Base-by-base conservation (phyloP, 495 filamentous ascomycete species). In the Evernia prunastri region DNA sequence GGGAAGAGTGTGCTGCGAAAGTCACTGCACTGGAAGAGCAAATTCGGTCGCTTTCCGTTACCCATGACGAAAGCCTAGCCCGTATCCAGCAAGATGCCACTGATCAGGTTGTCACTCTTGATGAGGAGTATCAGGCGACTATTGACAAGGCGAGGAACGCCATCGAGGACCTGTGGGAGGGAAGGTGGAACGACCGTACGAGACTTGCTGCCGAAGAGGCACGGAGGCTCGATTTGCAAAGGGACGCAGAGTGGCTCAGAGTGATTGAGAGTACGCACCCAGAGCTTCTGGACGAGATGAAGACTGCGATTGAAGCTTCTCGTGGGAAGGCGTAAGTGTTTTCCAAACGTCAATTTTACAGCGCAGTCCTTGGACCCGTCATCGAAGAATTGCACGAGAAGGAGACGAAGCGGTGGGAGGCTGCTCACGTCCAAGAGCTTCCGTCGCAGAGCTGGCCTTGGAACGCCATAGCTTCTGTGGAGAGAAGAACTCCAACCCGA, bases 141-240 rank as follows among this genome's bases (percentile, higher is more conserved):
- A 58, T 73, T 18, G 71, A 72, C 43, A 70, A 60, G 57, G 68
- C 69, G 31, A 58, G 69, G 20, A 63, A 74, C 58, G 69, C 67
- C 20, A 66, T 75, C n/a, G 73, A 75, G 57, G 69, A 73, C 40
- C 42, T 69, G 0, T 74, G 72, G 73, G 69, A 74, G 59, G 54
- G 58, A 42, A 43, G 72, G 39, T 74, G 72, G 73, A 70, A 67
- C 15, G 68, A 73, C 60, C 64, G 69, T 5, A 60, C 64, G 39
- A 66, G 61, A 37, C 66, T 75, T 27, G 53, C 69, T 11, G 61
- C 45, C 20, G 70, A 72, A 39, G 68, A 73, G 39, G 67, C 57
- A 54, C 37, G 40, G 23, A 68, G 72, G 15, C 61, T 62, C 35
- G 64, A 56, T 58, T 27, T 36, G 53, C 56, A 70, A 45, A 66